phyloP scores from a whole-genome alignment of 2,329 filamentous ascomycete genomes.

The Fusarium goolgardi region DNA sequence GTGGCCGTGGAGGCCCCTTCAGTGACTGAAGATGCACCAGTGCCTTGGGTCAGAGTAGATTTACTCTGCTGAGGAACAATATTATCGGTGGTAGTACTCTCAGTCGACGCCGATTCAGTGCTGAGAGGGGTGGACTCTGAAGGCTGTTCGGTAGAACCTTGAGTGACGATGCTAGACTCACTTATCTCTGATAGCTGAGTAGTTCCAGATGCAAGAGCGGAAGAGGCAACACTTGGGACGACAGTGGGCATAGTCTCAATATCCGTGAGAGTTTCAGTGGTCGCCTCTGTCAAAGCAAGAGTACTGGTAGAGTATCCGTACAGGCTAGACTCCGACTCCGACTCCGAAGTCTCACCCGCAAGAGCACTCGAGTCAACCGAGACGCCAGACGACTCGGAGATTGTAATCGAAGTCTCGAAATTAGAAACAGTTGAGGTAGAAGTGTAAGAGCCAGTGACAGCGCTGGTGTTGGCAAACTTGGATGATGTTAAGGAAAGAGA shows the following conservation, averaged over 20 bases:
- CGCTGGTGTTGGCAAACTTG: slow-evolving; percentile 20
- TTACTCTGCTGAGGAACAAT: slow-evolving; percentile 18
- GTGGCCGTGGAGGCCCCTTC: slow-evolving; percentile 15
- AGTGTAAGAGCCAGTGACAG: slow-evolving; percentile 3
- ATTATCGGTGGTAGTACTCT: slow-evolving; percentile 4
- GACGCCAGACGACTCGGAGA: slow-evolving; percentile 4
- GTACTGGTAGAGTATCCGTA: slow-evolving; percentile 36
- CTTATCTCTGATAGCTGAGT: slow-evolving; percentile 4
- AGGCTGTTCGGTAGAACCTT: not conserved
- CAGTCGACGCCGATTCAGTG: not conserved
- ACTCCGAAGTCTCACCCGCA: slow-evolving; percentile 20
- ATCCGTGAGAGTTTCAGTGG: slow-evolving; percentile 21
- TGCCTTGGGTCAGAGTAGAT: not conserved
- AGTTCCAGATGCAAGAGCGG: slow-evolving; percentile 27
- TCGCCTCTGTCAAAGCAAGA: not conserved
- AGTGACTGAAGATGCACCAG: not conserved
- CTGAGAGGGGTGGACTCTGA: not conserved
- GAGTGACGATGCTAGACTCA: not conserved
- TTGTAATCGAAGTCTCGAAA: not conserved
- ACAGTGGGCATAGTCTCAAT: slow-evolving; percentile 43
- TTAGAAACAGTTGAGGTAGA: not conserved
- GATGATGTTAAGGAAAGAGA: slow-evolving; percentile 8
- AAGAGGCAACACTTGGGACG: slow-evolving; percentile 29
- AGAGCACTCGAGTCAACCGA: slow-evolving; percentile 25
- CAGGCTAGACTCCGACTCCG: slow-evolving; percentile 7